Conservation (phyloP, 805 yeast genomes). For the Wickerhamiella slavikovae region DNA sequence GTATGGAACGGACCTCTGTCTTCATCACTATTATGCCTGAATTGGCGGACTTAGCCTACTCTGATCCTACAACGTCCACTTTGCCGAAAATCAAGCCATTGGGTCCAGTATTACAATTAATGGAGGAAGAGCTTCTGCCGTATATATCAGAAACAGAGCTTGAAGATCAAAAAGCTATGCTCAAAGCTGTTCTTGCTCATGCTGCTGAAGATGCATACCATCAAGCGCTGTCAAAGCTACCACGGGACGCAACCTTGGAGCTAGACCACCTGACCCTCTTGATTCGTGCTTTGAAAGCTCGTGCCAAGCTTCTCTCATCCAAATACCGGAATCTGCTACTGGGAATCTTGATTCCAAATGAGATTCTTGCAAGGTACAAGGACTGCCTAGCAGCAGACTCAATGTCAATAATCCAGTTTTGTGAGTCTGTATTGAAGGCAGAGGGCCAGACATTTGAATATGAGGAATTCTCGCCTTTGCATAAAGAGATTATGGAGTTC, state of each 20-base stretch:
- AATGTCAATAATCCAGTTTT: constrained; percentile 15
- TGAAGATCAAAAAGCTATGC: constrained; percentile 24
- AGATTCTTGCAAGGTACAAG: constrained; percentile 16
- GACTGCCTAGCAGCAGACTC: constrained; percentile 17
- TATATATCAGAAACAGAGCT: constrained; percentile 24
- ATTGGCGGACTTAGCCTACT: too few relatives aligned
- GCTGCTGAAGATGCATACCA: constrained; percentile 27
- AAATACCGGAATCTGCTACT: constrained; percentile 41
- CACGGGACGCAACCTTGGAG: constrained; percentile 34
- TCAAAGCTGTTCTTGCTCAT: constrained; percentile 19
- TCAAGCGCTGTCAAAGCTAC: constrained; percentile 27
- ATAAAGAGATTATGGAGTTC: constrained; percentile 31
- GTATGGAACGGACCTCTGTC: constrained; percentile 28
- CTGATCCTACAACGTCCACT: too few relatives aligned
- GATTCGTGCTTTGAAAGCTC: constrained; percentile 28
- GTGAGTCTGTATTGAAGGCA: constrained; percentile 10
- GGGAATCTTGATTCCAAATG: constrained; percentile 29
- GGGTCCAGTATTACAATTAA: constrained; percentile 28
- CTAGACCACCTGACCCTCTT: constrained; percentile 34
- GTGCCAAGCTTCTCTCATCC: constrained; percentile 33
- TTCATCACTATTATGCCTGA: too few relatives aligned
- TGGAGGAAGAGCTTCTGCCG: constrained; percentile 29
- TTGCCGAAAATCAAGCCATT: too few relatives aligned
- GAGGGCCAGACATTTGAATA: constrained; percentile 18
- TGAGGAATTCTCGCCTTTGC: constrained; percentile 37